Conservation (phyloP, 2,329 filamentous ascomycete genomes). For the Chrysoporthe cubensis region DNA sequence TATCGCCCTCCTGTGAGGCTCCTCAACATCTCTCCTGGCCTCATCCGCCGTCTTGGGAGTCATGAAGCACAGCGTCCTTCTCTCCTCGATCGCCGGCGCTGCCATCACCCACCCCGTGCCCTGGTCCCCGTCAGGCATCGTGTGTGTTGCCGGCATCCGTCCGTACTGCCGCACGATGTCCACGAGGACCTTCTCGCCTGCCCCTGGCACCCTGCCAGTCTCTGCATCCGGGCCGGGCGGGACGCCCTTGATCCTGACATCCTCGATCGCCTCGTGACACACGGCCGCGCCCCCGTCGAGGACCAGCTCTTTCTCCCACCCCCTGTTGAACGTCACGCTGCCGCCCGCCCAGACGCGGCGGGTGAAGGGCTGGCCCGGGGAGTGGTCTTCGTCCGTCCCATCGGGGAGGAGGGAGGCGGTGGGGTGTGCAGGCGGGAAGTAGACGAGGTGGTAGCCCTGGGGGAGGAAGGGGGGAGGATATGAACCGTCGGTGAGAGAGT, state of each 20-base stretch:
- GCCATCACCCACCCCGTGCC: constrained; percentile 13
- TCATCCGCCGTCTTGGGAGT: constrained; percentile 36
- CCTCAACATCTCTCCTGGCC: constrained; percentile 21
- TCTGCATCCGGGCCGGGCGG: constrained; percentile 32
- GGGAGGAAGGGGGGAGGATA: constrained; percentile 47
- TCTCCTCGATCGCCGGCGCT: constrained; percentile 47
- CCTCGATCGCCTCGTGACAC: constrained; percentile 52
- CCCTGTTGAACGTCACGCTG: constrained; percentile 58
- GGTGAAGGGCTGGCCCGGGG: constrained; percentile 71
- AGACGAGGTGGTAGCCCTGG: constrained; percentile 79
- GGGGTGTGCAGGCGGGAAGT: constrained; percentile 76
- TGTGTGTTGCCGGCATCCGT: constrained; percentile 34
- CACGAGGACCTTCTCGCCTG: constrained; percentile 54
- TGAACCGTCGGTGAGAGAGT: background rate
- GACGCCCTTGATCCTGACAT: constrained; percentile 37
- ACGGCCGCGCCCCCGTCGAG: constrained; percentile 45
- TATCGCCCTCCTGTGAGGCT: constrained; percentile 36
- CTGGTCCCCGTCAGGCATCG: constrained; percentile 24
- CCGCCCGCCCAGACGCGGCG: constrained; percentile 92
- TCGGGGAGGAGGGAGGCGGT: constrained; percentile 71
- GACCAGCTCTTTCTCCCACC: constrained; percentile 37
- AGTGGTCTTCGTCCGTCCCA: constrained; percentile 82
- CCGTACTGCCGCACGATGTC: constrained; percentile 54
- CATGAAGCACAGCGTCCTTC: constrained; percentile 58
- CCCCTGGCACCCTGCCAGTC: constrained; percentile 13